phyloP scores from a whole-genome alignment of 163 green algal genomes.

The Volvox carteri region DNA sequence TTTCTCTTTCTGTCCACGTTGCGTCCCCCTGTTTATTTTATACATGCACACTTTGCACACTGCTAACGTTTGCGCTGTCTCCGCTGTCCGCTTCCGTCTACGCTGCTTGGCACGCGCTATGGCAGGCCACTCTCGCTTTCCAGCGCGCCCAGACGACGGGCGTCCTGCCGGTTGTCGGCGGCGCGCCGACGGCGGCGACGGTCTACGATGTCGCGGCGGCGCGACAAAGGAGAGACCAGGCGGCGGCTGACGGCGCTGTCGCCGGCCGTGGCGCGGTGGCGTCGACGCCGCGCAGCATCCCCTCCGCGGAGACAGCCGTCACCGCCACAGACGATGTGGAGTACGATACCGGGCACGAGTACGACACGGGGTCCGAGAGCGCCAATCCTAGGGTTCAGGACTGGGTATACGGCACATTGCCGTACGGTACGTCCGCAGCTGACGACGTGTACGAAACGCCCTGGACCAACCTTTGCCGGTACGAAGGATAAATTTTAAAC shows the following conservation, averaged over 20 bases:
- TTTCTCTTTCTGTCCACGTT: too few species aligned
- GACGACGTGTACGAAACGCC: constrained; percentile 29
- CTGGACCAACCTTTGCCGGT: constrained; percentile 25
- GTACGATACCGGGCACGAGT: neutral
- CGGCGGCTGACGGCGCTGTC: too few species aligned
- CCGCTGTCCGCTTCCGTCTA: neutral
- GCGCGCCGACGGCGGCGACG: too few species aligned
- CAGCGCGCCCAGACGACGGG: neutral
- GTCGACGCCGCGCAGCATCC: neutral
- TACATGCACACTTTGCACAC: neutral
- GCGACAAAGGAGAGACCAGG: too few species aligned
- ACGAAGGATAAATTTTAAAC: neutral
- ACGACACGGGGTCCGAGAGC: neutral
- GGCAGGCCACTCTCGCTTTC: neutral
- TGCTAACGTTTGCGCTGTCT: neutral
- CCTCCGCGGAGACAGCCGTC: neutral
- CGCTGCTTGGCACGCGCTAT: too few species aligned
- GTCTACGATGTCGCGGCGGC: too few species aligned
- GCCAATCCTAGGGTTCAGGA: too few species aligned
- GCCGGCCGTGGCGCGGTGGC: neutral
- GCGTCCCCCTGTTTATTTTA: too few species aligned
- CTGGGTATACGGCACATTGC: neutral
- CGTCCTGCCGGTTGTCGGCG: constrained; percentile 35
- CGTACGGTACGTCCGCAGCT: neutral
- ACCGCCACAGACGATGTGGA: too few species aligned